Evolutionary conservation across 768 basidiomycete genomes (phyloP).

Genomic region (Tulasnella sp.): DNA sequence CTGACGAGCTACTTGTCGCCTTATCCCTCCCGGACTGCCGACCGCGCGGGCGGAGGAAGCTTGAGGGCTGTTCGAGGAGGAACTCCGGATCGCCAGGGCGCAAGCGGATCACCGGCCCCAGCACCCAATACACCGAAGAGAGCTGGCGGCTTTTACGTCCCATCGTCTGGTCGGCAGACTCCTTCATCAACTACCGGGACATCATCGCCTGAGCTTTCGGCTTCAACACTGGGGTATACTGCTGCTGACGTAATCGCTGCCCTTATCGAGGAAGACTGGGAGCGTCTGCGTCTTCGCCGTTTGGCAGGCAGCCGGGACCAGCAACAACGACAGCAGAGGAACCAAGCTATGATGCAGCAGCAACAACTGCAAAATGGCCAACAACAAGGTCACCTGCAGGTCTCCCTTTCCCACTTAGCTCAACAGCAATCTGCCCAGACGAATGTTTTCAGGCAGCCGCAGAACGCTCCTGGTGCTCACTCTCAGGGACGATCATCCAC

Average conservation of each 20-base stretch:
- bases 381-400: conserved; percentile 22
- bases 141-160: conserved; percentile 14
- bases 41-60: not conserved
- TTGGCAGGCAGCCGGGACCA: conserved; percentile 31
- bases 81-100: conserved; percentile 1
- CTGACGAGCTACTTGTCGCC: conserved; percentile 73
- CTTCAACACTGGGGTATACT: conserved; percentile 45
- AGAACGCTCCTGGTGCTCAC: conserved; percentile 40
- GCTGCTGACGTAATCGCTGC: conserved; percentile 82
- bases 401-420: conserved; percentile 29
- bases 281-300: conserved; percentile 71
- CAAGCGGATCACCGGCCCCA: conserved; percentile 34
- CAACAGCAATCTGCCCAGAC: conserved; percentile 42
- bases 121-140: conserved; percentile 31
- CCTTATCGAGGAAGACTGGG: conserved; percentile 92
- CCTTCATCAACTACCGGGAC: not conserved
- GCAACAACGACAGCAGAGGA: conserved; percentile 27
- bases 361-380: not conserved
- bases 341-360: conserved; percentile 7
- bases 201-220: not conserved
- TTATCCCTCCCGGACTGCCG: conserved; percentile 45
- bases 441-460: conserved; percentile 31
- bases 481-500: conserved; percentile 50
- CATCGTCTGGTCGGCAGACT: conserved; percentile 1
- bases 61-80: not conserved